Evolutionary conservation across 2,329 filamentous ascomycete species (phyloP).

Genomic region (Corynespora cassiicola): DNA sequence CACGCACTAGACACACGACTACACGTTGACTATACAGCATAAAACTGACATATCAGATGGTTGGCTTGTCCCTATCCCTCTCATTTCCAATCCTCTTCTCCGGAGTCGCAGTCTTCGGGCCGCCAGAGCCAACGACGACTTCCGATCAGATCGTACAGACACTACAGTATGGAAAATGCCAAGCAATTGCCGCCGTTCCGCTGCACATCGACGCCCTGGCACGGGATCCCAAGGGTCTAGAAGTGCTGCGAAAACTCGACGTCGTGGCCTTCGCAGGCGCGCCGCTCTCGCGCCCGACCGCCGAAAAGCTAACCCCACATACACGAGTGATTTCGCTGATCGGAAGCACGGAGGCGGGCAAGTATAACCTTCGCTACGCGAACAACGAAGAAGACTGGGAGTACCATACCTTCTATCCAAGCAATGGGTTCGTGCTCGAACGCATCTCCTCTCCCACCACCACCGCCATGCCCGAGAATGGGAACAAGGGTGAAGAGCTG

Average conservation of each 20-base stretch:
- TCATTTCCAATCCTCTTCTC: conserved; percentile 11
- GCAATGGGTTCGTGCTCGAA: conserved; percentile 14
- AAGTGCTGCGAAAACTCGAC: conserved; percentile 8
- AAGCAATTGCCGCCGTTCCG: conserved; percentile 8
- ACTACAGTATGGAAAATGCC: conserved; percentile 5
- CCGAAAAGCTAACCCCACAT: conserved; percentile 6
- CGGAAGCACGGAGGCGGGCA: conserved; percentile 20
- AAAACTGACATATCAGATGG: no score
- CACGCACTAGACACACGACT: no score
- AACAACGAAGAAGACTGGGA: conserved; percentile 21
- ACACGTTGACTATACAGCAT: no score
- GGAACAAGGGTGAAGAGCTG: neutral
- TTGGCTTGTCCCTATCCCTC: conserved; percentile 13
- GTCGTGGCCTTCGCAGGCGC: conserved; percentile 17
- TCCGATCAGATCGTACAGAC: no score
- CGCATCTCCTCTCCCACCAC: no score
- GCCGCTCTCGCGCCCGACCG: conserved; percentile 5
- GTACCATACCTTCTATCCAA: conserved; percentile 15
- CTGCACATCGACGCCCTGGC: conserved; percentile 11
- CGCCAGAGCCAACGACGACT: conserved; percentile 6
- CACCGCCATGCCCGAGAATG: no score
- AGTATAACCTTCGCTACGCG: conserved; percentile 5
- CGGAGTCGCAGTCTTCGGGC: conserved; percentile 9
- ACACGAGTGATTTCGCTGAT: conserved; percentile 11
- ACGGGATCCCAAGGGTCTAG: conserved; percentile 6